phyloP scores from a whole-genome alignment of 192 early-diverging fungal genomes.

The Backusella sp. region DNA sequence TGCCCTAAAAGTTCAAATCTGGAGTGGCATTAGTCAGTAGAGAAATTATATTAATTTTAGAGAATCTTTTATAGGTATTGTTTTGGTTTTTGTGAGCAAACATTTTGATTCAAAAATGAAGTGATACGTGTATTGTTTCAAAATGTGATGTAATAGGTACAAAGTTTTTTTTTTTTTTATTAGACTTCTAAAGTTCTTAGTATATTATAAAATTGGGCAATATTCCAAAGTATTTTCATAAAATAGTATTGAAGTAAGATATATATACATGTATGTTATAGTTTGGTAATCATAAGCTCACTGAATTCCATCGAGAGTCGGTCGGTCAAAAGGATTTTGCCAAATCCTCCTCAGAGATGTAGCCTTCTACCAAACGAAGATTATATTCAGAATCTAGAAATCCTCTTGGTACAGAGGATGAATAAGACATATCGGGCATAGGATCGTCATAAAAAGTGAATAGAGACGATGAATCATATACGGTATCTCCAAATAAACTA shows the following conservation, averaged over 20 bases:
- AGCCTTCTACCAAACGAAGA: not conserved
- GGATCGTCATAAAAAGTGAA: not conserved
- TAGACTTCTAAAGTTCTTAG: too few relatives aligned
- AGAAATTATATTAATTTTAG: too few relatives aligned
- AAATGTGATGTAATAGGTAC: too few relatives aligned
- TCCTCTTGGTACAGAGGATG: not conserved
- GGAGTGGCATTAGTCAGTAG: too few relatives aligned
- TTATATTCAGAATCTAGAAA: not conserved
- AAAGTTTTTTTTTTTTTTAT: too few relatives aligned
- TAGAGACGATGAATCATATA: constrained; percentile 20
- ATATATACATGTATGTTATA: not conserved
- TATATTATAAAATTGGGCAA: not conserved
- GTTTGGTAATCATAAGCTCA: not conserved
- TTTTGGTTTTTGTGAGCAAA: too few relatives aligned
- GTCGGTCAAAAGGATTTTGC: not conserved
- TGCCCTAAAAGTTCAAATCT: too few relatives aligned
- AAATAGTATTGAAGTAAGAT: not conserved
- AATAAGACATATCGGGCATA: not conserved
- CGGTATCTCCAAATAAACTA: constrained; percentile 24
- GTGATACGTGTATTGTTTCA: too few relatives aligned
- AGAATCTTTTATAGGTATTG: too few relatives aligned
- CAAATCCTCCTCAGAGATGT: not conserved
- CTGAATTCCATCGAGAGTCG: not conserved
- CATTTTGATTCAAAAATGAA: too few relatives aligned
- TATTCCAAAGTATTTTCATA: not conserved